Base-by-base conservation (phyloP, 352 stramenopile species). In the Thalassiosira allenii region DNA sequence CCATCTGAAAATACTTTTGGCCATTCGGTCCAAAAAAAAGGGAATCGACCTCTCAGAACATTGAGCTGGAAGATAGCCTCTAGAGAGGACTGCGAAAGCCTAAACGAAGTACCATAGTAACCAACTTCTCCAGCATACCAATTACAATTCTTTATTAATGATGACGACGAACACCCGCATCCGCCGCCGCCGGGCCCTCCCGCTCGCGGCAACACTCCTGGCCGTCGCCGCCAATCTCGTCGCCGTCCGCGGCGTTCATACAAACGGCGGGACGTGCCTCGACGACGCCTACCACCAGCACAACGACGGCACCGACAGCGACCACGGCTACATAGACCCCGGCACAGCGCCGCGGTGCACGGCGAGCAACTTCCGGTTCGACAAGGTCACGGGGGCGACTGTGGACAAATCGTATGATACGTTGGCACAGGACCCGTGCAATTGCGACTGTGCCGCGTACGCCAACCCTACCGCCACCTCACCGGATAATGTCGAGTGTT, bases 351-450 rank as follows among this genome's bases (percentile, higher is more conserved):
- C 22, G 47, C 6, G 47, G 14, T 66, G 66, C 53, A 75, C 8
- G 11, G 34, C 66, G 1, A 58, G 57, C 0, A 37, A 64, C 27
- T 11, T 75, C 2, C 11, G 43, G 47, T 77, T 58, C 43, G 22
- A 14, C 1, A 6, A 12, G 8, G 32, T 77, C 2, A 68, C 40
- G 11, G 68, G 56, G 3, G 22, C 59, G 5, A 17, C 9, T 1
- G 54, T 66, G 1, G 52, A 54, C 32, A 41, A 62, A 14, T 5
- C 2, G 2, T 27, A 20, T 6, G 52, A 54, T 14, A 1, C 23
- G 25, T 6, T 63, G 2, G 54, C 54, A 8, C 11, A 67, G 29
- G 32, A 34, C 5, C 8, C 29, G 34, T 65, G 57, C 12, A 62
- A 40, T 33, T 57, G 59, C 34, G 33, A 29, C 5, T 72, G 41